Base-by-base conservation (phyloP, 140 eudicot genomes). In the Anethum foeniculum region DNA sequence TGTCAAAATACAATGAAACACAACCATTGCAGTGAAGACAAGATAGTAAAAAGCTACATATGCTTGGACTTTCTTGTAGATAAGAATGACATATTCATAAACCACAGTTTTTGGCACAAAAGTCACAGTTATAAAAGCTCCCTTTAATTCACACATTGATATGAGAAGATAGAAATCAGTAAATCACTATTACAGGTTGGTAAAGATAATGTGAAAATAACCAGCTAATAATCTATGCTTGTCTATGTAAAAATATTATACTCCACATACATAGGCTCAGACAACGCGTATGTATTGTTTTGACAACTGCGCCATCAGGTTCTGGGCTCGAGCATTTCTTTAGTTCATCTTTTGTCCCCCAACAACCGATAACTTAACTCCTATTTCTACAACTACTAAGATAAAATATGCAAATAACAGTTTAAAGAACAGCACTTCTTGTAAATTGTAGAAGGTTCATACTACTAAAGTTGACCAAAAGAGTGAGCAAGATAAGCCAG, bases 401-500 rank as follows among this genome's bases (percentile, higher is more conserved):
- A 44, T 34, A n/a, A 25, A 74, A 44, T 39, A 74, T 8, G 30
- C 6, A 41, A 25, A 28, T 25, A 75, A 23, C 54, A 47, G 14
- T 44, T 44, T 44, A 27, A 7, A 48, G 14, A 27, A 74, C 11
- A 23, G 36, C 27, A n/a, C 56, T 43, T 21, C 18, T 18, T 1
- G 51, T 6, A 38, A 41, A 28, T 28, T 28, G 73, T 13, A 27
- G 41, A 15, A 68, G 12, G 23, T 34, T 75, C 9, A 7, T 13
- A 1, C 34, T 16, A 23, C 52, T 75, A 75, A 15, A 75, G 79
- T 47, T 75, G 79, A 49, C 79, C 79, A 44, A 74, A 74, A 25
- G 78, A 74, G 23, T 74, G 78, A 74, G 78, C 78, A 82, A 94
- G 84, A 82, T 92, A 94, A 48, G 95, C 83, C 74, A 94, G 84